Percentiles rank a stretch among this genome's conserved stretches.
Conservation (phyloP, 2,329 filamentous ascomycete species). For the Dactylellina sp. region DNA sequence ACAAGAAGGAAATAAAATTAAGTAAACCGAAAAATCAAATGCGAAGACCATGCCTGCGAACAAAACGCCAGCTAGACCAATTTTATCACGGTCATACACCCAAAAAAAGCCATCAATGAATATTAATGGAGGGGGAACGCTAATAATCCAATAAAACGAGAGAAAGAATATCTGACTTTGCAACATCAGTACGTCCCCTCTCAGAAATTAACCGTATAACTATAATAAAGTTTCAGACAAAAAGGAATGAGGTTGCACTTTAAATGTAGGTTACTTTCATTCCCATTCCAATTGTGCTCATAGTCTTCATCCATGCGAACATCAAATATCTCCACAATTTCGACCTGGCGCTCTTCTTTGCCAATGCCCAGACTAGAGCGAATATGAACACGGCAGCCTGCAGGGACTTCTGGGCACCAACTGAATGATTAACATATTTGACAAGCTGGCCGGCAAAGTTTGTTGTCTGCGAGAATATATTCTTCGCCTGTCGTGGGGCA, state of each 20-base stretch:
- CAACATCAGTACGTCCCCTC: background rate
- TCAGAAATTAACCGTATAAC: background rate
- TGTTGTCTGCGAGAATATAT: conserved; percentile 45
- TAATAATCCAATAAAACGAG: conserved; percentile 12
- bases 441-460: conserved; percentile 58
- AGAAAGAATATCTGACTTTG: background rate
- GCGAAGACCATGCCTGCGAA: conserved; percentile 10
- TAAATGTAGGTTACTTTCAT: conserved; percentile 97
- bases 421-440: conserved; percentile 65
- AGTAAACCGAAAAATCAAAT: conserved; percentile 12
- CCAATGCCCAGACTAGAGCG: conserved; percentile 80
- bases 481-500: conserved; percentile 32
- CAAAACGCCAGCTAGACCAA: conserved; percentile 24
- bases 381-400: conserved; percentile 81
- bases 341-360: conserved; percentile 79
- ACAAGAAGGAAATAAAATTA: conserved; percentile 12
- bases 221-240: too few species aligned
- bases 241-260: background rate
- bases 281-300: conserved; percentile 90
- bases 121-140: conserved; percentile 1
- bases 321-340: conserved; percentile 76
- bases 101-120: conserved; percentile 10
- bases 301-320: conserved; percentile 82
- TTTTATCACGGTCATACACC: conserved; percentile 17
- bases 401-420: conserved; percentile 69